phyloP scores from a whole-genome alignment of 148 eudicot genomes.

The Heliamphora exappendiculata region DNA sequence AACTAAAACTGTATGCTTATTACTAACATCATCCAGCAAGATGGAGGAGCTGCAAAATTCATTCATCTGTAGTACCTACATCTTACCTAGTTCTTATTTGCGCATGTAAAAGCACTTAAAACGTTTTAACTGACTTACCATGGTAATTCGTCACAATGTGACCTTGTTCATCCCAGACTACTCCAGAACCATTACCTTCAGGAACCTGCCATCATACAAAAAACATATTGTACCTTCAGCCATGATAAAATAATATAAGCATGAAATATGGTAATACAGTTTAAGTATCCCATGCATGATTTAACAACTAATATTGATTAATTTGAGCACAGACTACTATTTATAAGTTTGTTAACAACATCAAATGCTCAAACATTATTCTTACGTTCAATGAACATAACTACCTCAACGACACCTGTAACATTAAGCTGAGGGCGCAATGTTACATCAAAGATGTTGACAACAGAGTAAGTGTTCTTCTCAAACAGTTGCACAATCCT shows the following conservation, averaged over 20 bases:
- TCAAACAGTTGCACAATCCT: constrained; percentile 82
- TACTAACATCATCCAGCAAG: not conserved
- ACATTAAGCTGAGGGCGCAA: constrained; percentile 87
- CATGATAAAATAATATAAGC: not conserved
- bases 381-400: not conserved
- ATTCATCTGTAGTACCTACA: not conserved
- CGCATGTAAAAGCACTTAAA: not conserved
- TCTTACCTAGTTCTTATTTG: not conserved
- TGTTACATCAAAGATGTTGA: constrained; percentile 95
- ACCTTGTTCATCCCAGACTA: constrained; percentile 36
- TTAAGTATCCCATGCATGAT: not conserved
- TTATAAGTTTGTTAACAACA: not conserved
- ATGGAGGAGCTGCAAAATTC: not conserved
- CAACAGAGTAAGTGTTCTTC: constrained; percentile 93
- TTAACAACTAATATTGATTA: not conserved
- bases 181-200: constrained; percentile 17
- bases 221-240: too few species aligned
- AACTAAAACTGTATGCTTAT: not conserved
- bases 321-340: not conserved
- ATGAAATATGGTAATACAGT: not conserved
- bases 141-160: constrained; percentile 96
- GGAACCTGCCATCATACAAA: not conserved
- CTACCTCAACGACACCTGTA: constrained; percentile 93
- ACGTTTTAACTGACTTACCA: constrained; percentile 41
- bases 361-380: constrained; percentile 3